phyloP scores from a whole-genome alignment of 2,329 filamentous ascomycete genomes.

The Chaetomiaceae sp. region DNA sequence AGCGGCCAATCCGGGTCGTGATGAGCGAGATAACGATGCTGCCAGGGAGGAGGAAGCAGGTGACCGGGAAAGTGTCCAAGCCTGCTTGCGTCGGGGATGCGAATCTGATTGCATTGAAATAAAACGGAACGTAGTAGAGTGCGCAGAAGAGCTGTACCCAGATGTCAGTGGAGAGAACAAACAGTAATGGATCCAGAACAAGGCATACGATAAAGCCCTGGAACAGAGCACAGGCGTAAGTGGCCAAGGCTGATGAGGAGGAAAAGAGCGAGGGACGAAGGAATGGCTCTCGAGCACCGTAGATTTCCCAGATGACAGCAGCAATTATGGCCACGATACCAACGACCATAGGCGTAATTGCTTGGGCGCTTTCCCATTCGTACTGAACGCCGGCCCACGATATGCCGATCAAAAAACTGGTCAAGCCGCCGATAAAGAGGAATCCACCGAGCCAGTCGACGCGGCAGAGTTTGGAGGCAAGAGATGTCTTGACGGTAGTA shows the following conservation, averaged over 20 bases:
- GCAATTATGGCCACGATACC: constrained; percentile 37
- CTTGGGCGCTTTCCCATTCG: constrained; percentile 38
- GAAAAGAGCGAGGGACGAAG: constrained; percentile 32
- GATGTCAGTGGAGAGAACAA: constrained; percentile 12
- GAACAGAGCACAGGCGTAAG: constrained; percentile 31
- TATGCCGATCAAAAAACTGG: constrained; percentile 45
- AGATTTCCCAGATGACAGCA: constrained; percentile 38
- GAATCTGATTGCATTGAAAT: constrained; percentile 35
- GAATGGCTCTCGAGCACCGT: constrained; percentile 32
- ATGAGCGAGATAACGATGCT: constrained; percentile 33
- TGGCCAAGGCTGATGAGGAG: constrained; percentile 29
- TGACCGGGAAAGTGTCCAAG: constrained; percentile 34
- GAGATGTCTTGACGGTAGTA: constrained; percentile 31
- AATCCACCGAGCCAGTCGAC: constrained; percentile 45
- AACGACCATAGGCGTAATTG: constrained; percentile 41
- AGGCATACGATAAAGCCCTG: constrained; percentile 37
- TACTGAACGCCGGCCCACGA: constrained; percentile 44
- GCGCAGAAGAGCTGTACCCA: constrained; percentile 29
- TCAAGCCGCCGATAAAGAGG: constrained; percentile 41
- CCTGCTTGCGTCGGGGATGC: constrained; percentile 34
- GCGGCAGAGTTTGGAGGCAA: constrained; percentile 34
- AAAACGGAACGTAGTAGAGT: constrained; percentile 37
- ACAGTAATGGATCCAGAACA: no score
- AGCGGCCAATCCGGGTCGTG: constrained; percentile 33
- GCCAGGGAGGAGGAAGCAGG: constrained; percentile 30